These are phyloP conservation scores for Rubia peregrina DNA, from an alignment of 305 asterid species.

Conservation along the genomic window DNA sequence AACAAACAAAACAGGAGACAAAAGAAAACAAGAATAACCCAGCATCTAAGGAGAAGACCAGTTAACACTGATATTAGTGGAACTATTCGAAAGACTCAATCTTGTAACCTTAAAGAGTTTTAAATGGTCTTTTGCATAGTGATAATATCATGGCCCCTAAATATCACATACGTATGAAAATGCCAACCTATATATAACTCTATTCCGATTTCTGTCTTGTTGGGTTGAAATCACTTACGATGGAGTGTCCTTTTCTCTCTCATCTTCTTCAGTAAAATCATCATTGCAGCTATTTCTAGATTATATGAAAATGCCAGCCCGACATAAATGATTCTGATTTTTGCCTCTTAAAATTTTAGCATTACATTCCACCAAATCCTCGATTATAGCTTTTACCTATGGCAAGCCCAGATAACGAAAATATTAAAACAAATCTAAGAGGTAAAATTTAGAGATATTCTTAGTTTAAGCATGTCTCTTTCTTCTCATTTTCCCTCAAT, in stretches of 20 bases:
- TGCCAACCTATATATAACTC: background rate
- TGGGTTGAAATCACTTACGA: background rate
- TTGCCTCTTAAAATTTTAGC: background rate
- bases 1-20: background rate
- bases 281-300: background rate
- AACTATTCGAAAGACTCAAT: background rate
- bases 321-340: background rate
- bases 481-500: background rate
- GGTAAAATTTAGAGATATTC: background rate
- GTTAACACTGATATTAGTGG: background rate
- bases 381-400: background rate
- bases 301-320: background rate
- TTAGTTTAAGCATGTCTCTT: background rate
- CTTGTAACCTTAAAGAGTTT: background rate
- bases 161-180: background rate
- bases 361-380: background rate
- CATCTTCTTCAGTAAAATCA: background rate
- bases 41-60: background rate
- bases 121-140: background rate
- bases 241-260: background rate
- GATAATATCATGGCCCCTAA: background rate
- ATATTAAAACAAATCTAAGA: background rate
- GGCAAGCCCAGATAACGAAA: background rate
- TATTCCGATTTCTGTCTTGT: background rate
- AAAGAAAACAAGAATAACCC: background rate